Evolutionary conservation across 257 asterid species (phyloP).

Genomic region (Capsicum baccatum): DNA sequence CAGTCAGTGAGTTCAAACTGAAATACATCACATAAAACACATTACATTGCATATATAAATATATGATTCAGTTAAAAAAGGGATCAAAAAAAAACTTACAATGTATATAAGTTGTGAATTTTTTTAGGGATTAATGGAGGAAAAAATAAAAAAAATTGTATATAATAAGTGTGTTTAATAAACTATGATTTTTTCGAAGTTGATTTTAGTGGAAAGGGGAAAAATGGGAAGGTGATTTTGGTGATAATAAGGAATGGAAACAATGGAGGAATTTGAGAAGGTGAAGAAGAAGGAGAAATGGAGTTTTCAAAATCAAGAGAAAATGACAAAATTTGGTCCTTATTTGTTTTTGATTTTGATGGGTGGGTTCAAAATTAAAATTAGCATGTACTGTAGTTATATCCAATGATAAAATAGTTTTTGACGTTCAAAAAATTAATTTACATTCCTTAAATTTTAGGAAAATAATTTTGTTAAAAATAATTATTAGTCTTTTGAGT

Average conservation of each 20-base stretch:
- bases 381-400: not conserved
- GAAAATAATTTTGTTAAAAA: too few relatives aligned
- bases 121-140: conserved; percentile 1
- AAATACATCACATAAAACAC: conserved; percentile 8
- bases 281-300: conserved; percentile 28
- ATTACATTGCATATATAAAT: not conserved
- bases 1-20: not conserved
- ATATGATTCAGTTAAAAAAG: not conserved
- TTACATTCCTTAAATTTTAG: too few relatives aligned
- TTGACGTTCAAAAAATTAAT: too few relatives aligned
- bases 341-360: not conserved
- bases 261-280: not conserved
- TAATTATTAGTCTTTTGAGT: too few relatives aligned
- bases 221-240: not conserved
- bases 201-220: not conserved
- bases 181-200: not conserved
- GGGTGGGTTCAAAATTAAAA: not conserved
- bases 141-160: not conserved
- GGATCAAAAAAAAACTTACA: not conserved
- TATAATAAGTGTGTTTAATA: not conserved
- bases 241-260: not conserved
- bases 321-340: conserved; percentile 9
- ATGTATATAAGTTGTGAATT: not conserved
- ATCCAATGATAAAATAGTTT: too few relatives aligned
- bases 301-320: conserved; percentile 35